Conservation (phyloP, 495 filamentous ascomycete species). For the Aspergillus bridgeri region DNA sequence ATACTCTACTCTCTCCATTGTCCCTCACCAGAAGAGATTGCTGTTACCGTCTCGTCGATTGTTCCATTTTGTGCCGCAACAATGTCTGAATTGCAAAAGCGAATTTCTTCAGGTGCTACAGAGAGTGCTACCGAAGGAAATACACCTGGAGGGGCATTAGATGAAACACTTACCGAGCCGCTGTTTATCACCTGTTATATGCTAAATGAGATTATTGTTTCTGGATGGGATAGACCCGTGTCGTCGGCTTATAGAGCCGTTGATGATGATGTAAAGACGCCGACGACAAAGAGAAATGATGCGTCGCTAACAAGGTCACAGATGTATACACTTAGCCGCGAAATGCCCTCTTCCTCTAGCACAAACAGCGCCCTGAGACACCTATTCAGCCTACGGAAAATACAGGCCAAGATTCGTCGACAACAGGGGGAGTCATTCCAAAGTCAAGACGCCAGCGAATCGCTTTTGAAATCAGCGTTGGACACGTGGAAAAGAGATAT, state of each 20-base stretch:
- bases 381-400: constrained; percentile 31
- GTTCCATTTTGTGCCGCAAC: constrained; percentile 31
- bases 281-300: neutral
- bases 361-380: constrained; percentile 27
- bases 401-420: constrained; percentile 30
- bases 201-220: constrained; percentile 33
- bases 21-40: constrained; percentile 32
- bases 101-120: constrained; percentile 11
- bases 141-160: constrained; percentile 5
- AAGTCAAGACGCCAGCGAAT: constrained; percentile 12
- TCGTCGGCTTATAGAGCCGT: constrained; percentile 26
- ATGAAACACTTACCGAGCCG: constrained; percentile 24
- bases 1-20: constrained; percentile 34
- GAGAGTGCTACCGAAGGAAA: neutral
- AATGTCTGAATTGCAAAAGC: constrained; percentile 29
- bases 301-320: constrained; percentile 1
- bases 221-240: constrained; percentile 31
- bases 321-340: constrained; percentile 28
- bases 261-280: constrained; percentile 29
- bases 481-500: constrained; percentile 33
- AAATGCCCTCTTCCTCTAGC: constrained; percentile 19
- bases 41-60: constrained; percentile 28
- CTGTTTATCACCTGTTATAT: constrained; percentile 37
- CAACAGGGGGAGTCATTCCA: constrained; percentile 17
- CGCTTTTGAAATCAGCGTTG: constrained; percentile 25